phyloP scores from a whole-genome alignment of 2,329 filamentous ascomycete genomes.

The Botrytis fabae region DNA sequence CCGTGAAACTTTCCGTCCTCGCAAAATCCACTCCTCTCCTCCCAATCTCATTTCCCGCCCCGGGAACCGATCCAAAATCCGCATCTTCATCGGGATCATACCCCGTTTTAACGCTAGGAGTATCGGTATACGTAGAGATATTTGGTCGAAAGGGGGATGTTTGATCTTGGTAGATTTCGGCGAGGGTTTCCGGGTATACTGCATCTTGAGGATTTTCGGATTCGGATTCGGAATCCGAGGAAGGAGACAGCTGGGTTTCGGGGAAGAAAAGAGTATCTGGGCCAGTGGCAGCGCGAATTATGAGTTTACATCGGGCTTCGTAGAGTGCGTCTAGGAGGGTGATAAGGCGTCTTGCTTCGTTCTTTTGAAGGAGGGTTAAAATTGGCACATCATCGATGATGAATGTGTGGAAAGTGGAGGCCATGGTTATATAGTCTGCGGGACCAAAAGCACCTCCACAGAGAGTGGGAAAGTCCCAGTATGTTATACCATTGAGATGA shows the following conservation, averaged over 20 bases:
- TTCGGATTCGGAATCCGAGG: conserved; percentile 41
- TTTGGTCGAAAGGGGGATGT: conserved; percentile 78
- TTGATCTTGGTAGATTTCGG: conserved; percentile 77
- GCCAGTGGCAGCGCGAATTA: conserved; percentile 65
- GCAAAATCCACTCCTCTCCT: conserved; percentile 57
- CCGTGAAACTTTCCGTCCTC: conserved; percentile 68
- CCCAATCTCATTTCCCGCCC: conserved; percentile 44
- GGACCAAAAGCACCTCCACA: conserved; percentile 68
- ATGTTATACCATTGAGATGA: conserved; percentile 57
- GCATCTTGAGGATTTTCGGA: conserved; percentile 49
- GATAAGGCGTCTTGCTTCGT: conserved; percentile 78
- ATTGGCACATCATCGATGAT: conserved; percentile 70
- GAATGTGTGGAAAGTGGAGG: conserved; percentile 76
- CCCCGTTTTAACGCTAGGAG: conserved; percentile 44
- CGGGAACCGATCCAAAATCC: conserved; percentile 48
- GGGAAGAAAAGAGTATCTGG: conserved; percentile 81
- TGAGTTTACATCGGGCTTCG: conserved; percentile 75
- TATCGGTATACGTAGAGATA: conserved; percentile 61
- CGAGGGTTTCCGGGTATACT: conserved; percentile 63
- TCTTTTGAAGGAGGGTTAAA: conserved; percentile 68
- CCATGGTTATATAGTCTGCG: conserved; percentile 80
- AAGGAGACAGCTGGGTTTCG: conserved; percentile 43
- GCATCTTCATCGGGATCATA: conserved; percentile 60
- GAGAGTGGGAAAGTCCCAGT: conserved; percentile 68
- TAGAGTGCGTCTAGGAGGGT: conserved; percentile 79